Base-by-base conservation (phyloP, 139 green algal species). In the Medakamo hakoo region DNA sequence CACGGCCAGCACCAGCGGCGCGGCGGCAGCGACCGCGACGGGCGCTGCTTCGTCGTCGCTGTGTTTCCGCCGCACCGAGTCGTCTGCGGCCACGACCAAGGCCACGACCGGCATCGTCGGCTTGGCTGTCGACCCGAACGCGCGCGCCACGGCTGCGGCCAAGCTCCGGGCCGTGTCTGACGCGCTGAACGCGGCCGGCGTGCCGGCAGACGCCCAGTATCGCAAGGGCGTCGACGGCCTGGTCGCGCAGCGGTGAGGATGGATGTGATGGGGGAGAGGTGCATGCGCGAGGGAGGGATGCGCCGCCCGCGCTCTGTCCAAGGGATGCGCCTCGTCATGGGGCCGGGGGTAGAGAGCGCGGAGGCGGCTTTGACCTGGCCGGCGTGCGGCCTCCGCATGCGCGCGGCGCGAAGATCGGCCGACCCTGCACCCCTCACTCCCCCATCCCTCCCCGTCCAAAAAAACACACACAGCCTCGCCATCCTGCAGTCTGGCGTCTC, bases 41-140 rank as follows among this genome's bases (percentile, higher is more conserved):
- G n/a, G n/a, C n/a, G n/a, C n/a, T n/a, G n/a, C n/a, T n/a, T n/a
- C n/a, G n/a, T n/a, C n/a, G n/a, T n/a, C 40, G 40, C 40, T 52
- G 9, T 16, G 9, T 52, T 9, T 52, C 40, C 40, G 16, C 40
- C 40, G n/a, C n/a, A n/a, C n/a, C n/a, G n/a, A n/a, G n/a, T n/a
- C n/a, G n/a, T 52, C 40, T 16, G 40, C 40, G 40, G 9, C 40
- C 40, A 16, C 40, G 9, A 16, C 40, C 26, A 82, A 82, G 65
- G 55, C 60, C 21, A 80, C 74, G 21, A 82, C 76, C 18, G 76
- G 76, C 29, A 78, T 82, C 30, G 76, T 82, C 63, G 76, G 76
- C 9, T 29, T 82, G 22, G 66, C 71, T 1, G 57, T 82, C 22
- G 76, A 78, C 49, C 63, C 63, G 16, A 22, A 75, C 18, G 71